A percentile compares a stretch with the other conserved stretches of the same genome.
Conservation (phyloP, 2,329 filamentous ascomycete genomes). For the Paraphaeosphaeria minitans region DNA sequence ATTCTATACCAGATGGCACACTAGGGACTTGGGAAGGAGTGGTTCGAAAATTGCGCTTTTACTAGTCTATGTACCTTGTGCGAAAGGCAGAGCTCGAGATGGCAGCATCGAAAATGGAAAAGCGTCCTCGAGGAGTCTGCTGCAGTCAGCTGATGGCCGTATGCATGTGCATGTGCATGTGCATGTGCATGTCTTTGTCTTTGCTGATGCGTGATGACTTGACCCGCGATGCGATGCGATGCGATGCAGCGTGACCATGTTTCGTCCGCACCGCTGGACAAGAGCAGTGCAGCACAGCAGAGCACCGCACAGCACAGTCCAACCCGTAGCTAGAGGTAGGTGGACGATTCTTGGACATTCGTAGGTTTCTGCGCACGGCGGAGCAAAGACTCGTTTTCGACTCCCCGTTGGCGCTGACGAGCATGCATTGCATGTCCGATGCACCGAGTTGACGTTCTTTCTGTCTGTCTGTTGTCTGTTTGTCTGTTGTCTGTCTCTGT, state of each 20-base stretch:
- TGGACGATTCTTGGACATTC: neutral
- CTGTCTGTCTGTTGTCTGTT: too few relatives aligned
- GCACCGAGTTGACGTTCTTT: neutral
- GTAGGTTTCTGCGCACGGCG: neutral
- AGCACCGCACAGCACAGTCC: too few relatives aligned
- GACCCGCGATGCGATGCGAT: neutral
- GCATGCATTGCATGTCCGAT: too few relatives aligned
- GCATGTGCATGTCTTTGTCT: neutral
- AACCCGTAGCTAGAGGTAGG: too few relatives aligned
- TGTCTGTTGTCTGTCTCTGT: too few relatives aligned
- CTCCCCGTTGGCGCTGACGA: too few relatives aligned
- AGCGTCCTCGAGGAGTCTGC: conserved; percentile 1
- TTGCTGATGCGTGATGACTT: neutral
- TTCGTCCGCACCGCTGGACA: neutral
- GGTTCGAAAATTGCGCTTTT: conserved; percentile 10
- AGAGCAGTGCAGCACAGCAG: neutral
- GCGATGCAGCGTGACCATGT: neutral
- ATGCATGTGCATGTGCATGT: neutral
- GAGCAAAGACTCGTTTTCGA: conserved; percentile 1
- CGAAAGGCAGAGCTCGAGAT: conserved; percentile 3
- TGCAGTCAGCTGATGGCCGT: neutral
- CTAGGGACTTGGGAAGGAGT: conserved; percentile 8
- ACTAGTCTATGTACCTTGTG: too few relatives aligned
- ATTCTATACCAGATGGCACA: conserved; percentile 16
- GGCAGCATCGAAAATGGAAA: conserved; percentile 17